Percentiles rank a stretch among this genome's conserved stretches.
Conservation (phyloP, 2,329 filamentous ascomycete species). For the Fusarium brevicatenulatum region DNA sequence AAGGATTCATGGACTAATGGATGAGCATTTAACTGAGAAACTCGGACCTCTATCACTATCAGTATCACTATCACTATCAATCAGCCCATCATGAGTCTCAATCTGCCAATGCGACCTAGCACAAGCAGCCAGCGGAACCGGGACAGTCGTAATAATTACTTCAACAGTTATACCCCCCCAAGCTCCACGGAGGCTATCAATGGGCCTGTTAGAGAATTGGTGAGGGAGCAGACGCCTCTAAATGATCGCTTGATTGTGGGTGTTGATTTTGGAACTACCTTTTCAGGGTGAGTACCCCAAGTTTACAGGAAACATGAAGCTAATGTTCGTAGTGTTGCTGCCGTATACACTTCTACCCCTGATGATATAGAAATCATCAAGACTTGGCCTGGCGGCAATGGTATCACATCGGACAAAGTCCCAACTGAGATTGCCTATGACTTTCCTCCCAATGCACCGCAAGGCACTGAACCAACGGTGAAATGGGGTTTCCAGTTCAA, state of each 20-base stretch:
- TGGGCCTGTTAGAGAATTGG: constrained; percentile 67
- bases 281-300: constrained; percentile 70
- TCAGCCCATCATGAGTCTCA: constrained; percentile 58
- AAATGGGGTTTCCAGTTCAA: constrained; percentile 89
- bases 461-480: constrained; percentile 58
- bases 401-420: constrained; percentile 89
- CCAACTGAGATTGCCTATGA: constrained; percentile 80
- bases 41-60: constrained; percentile 1
- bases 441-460: constrained; percentile 44
- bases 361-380: constrained; percentile 88
- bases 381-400: constrained; percentile 84
- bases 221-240: constrained; percentile 60
- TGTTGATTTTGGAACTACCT: constrained; percentile 87
- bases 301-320: not conserved
- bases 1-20: constrained; percentile 30
- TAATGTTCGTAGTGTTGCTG: constrained; percentile 62
- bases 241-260: constrained; percentile 78
- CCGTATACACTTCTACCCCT: constrained; percentile 78
- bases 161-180: constrained; percentile 64
- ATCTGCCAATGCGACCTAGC: constrained; percentile 60
- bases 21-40: constrained; percentile 3
- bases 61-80: not conserved
- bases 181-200: constrained; percentile 71
- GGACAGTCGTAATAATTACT: constrained; percentile 64
- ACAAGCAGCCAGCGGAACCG: constrained; percentile 62